Percentiles rank a stretch among this genome's conserved stretches.
Evolutionary conservation across 768 basidiomycete species (phyloP).

Genomic region (Tricholoma flavovirens): DNA sequence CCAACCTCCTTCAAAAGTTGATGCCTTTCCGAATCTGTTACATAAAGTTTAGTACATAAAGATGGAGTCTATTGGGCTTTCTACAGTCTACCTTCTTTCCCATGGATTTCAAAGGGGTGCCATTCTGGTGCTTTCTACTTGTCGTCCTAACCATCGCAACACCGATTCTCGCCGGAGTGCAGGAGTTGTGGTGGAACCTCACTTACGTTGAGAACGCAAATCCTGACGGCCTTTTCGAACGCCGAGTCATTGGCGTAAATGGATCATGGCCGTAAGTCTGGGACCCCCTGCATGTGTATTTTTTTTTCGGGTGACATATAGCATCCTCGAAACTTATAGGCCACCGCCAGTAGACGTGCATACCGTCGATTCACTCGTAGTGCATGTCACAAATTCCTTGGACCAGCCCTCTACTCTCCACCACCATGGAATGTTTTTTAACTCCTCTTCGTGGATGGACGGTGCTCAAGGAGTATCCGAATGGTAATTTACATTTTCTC

Average conservation of each 20-base stretch:
- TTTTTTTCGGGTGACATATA: neutral
- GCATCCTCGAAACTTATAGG: constrained; percentile 30
- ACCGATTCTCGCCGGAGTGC: constrained; percentile 53
- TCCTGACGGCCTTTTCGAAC: constrained; percentile 76
- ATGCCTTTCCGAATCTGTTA: neutral
- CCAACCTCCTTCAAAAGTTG: neutral
- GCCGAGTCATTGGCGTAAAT: constrained; percentile 84
- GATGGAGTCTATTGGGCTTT: neutral
- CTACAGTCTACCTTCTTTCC: constrained; percentile 1
- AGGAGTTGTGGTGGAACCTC: constrained; percentile 88
- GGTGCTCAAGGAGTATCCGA: constrained; percentile 80
- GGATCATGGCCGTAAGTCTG: constrained; percentile 84
- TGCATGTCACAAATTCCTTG: constrained; percentile 74
- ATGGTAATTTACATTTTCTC: constrained; percentile 46
- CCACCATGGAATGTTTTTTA: constrained; percentile 96
- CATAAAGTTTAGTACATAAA: neutral
- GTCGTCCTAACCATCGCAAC: constrained; percentile 28
- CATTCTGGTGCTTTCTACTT: constrained; percentile 17
- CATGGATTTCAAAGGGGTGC: neutral
- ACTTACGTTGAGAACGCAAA: constrained; percentile 74
- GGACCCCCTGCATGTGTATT: neutral
- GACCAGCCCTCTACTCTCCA: constrained; percentile 69
- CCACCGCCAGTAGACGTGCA: constrained; percentile 78
- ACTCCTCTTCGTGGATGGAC: constrained; percentile 81
- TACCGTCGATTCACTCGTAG: constrained; percentile 62